Conservation (phyloP, 2,329 filamentous ascomycete genomes). For the Penicillium sp. region DNA sequence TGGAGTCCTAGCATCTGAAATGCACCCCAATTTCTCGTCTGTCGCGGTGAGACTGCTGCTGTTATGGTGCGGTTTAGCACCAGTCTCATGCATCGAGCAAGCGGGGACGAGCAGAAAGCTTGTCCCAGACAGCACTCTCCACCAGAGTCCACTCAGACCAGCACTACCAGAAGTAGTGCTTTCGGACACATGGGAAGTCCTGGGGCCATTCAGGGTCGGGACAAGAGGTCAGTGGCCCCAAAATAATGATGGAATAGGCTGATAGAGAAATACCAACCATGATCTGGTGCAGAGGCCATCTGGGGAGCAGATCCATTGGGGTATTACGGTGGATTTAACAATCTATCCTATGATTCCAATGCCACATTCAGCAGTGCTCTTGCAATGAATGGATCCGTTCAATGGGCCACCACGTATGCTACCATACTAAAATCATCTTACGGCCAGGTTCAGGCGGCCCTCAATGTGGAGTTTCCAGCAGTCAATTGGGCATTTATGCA, state of each 20-base stretch:
- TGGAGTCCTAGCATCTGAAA: not conserved
- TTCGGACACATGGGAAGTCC: conserved; percentile 52
- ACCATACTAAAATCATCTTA: conserved; percentile 32
- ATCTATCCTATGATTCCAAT: conserved; percentile 48
- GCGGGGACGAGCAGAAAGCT: not conserved
- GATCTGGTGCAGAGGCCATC: conserved; percentile 51
- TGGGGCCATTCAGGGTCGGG: conserved; percentile 63
- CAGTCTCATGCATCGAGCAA: not conserved
- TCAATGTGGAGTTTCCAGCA: conserved; percentile 53
- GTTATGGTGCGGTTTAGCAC: not conserved
- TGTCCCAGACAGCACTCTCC: not conserved
- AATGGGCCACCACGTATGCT: conserved; percentile 52
- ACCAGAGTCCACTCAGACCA: conserved; percentile 10
- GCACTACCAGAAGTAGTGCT: conserved; percentile 22
- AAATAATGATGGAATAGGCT: conserved; percentile 7
- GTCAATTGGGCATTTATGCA: conserved; percentile 60
- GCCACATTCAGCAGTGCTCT: conserved; percentile 56
- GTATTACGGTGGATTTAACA: conserved; percentile 55
- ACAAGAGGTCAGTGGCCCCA: conserved; percentile 56
- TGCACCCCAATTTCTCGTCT: not conserved
- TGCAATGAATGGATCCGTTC: conserved; percentile 53
- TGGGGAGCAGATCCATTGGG: conserved; percentile 65
- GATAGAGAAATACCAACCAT: not conserved
- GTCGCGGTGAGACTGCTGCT: not conserved
- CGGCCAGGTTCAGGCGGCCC: conserved; percentile 39